phyloP scores from a whole-genome alignment of 495 filamentous ascomycete species.

The Recurvomyces mirabilis region DNA sequence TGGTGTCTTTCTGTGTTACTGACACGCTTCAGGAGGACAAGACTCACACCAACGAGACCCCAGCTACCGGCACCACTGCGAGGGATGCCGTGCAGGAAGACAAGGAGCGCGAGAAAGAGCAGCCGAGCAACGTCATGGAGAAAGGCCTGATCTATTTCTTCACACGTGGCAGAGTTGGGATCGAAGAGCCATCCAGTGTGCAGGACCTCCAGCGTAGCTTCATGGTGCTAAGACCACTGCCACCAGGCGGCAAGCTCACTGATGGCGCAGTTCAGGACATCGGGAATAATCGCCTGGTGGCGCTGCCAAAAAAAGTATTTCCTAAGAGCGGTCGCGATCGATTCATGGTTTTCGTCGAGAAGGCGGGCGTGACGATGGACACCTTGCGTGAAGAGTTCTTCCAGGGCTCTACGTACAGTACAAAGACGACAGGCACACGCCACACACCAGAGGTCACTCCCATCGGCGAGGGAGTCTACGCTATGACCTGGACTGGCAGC shows the following conservation, averaged over 20 bases:
- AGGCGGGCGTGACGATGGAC: constrained; percentile 51
- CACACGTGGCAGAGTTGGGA: constrained; percentile 62
- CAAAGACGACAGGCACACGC: constrained; percentile 64
- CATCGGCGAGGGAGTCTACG: constrained; percentile 79
- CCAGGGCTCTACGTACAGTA: constrained; percentile 55
- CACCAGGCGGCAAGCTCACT: constrained; percentile 54
- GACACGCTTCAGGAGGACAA: neutral
- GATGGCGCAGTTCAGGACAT: constrained; percentile 52
- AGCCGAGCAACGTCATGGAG: constrained; percentile 70
- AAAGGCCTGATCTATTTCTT: constrained; percentile 96
- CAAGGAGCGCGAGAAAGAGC: constrained; percentile 39
- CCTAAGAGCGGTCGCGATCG: constrained; percentile 59
- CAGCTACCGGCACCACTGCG: neutral
- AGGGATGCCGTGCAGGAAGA: constrained; percentile 25
- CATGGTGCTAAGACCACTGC: constrained; percentile 70
- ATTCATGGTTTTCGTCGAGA: constrained; percentile 81
- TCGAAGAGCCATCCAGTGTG: constrained; percentile 58
- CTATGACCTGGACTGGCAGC: constrained; percentile 58
- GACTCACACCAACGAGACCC: constrained; percentile 4
- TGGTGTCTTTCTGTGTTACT: neutral
- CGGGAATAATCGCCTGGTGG: constrained; percentile 58
- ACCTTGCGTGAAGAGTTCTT: constrained; percentile 66
- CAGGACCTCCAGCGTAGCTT: constrained; percentile 69
- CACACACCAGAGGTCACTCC: constrained; percentile 59
- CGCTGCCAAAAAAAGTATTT: constrained; percentile 77